Evolutionary conservation across 2,329 filamentous ascomycete species (phyloP).

Genomic region (Ceratocystis diversiconidia): DNA sequence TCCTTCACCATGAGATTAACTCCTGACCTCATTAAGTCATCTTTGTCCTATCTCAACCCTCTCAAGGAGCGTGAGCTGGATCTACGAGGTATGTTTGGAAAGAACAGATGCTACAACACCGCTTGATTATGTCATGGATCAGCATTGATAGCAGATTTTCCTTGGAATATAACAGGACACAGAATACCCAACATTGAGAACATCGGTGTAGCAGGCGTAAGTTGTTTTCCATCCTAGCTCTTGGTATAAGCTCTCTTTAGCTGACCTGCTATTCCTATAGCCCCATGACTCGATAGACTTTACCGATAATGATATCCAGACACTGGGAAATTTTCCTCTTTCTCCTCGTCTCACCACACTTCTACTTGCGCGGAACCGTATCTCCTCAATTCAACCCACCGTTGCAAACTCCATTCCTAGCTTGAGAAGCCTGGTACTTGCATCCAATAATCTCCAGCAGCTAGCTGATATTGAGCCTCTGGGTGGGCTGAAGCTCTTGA

Average conservation of each 20-base stretch:
- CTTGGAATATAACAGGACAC: slow-evolving; percentile 58
- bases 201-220: slow-evolving; percentile 79
- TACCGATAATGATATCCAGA: slow-evolving; percentile 91
- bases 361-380: slow-evolving; percentile 77
- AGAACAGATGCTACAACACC: slow-evolving; percentile 94
- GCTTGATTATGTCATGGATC: slow-evolving; percentile 39
- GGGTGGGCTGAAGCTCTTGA: slow-evolving; percentile 51
- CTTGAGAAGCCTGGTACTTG: slow-evolving; percentile 66
- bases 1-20: slow-evolving; percentile 70
- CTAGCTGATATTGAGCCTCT: slow-evolving; percentile 80
- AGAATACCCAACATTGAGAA: slow-evolving; percentile 97
- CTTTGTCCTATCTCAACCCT: slow-evolving; percentile 95
- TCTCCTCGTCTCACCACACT: slow-evolving; percentile 78
- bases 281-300: slow-evolving; percentile 95
- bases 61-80: slow-evolving; percentile 98
- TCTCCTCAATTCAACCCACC: slow-evolving; percentile 64
- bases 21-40: slow-evolving; percentile 82
- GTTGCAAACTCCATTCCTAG: slow-evolving; percentile 66
- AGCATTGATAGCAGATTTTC: slow-evolving; percentile 63
- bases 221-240: slow-evolving; percentile 26
- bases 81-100: slow-evolving; percentile 94
- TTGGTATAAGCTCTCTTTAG: background rate
- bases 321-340: slow-evolving; percentile 82
- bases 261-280: slow-evolving; percentile 30
- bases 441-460: slow-evolving; percentile 69